Evolutionary conservation across 495 filamentous ascomycete genomes (phyloP), one percentile per base, ranked within the genome.

Genomic region (Apiosordaria backusii): DNA sequence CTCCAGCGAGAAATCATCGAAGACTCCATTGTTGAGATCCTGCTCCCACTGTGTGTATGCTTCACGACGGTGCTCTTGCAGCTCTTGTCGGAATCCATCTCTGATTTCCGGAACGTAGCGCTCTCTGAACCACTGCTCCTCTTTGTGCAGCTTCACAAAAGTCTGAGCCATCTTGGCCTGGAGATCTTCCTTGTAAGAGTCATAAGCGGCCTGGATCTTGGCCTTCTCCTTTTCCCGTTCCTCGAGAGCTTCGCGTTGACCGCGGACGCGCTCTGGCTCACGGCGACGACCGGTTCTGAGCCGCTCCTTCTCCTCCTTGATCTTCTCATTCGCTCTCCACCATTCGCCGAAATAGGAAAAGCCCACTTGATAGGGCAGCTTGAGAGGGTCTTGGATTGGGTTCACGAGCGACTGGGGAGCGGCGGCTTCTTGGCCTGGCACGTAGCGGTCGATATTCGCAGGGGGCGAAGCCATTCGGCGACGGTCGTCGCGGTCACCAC

Each of bases 281-380:
- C 88, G 84, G 63, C 92, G 85, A 18, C 90, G 88, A 26, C 92
- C 92, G 62, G 88, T 87, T 69, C 87, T 89, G 19, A 81, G 80
- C 21, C 91, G 89, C 71, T 97, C 92, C 70, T 89, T 89, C 65
- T 96, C 92, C 62, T 96, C 92, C 73, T 92, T 94, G 65, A 96
- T 89, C 25, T 83, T 83, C 74, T 96, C 90, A 71, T 97, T 92
- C 10, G 84, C 79, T 64, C 93, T 83, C 93, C 93, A 97, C 95
- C 95, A 99, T 76, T 98, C 96, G 6, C 92, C 90, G 73, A 96
- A 99, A 78, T 89, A 98, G 24, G 90, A 97, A 79, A 98, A 98
- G 0, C 95, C 94, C 59, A 97, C 95, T 75, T 97, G 93, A 68
- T 90, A 96, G 16, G 97, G 90, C 10, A 98, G 82, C 60, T 85